Conservation (phyloP, 1,139 yeast species). For the Candida sp. region DNA sequence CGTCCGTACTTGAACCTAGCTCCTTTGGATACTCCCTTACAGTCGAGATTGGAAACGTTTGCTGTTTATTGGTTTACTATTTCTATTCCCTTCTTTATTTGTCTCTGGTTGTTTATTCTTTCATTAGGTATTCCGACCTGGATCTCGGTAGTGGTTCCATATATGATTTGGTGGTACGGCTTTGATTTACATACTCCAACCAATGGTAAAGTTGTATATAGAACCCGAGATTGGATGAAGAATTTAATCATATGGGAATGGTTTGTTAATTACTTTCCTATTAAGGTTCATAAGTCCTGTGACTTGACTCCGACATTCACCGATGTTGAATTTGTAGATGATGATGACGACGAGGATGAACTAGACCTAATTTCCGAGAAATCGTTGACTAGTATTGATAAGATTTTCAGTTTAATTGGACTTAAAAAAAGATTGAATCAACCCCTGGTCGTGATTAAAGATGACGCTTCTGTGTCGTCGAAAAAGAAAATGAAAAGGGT, state of each 20-base stretch:
- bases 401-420: slow-evolving; percentile 34
- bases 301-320: slow-evolving; percentile 77
- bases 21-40: slow-evolving; percentile 53
- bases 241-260: slow-evolving; percentile 64
- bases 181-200: slow-evolving; percentile 62
- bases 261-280: slow-evolving; percentile 80
- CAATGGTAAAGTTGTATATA: slow-evolving; percentile 62
- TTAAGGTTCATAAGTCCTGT: slow-evolving; percentile 64
- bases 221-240: slow-evolving; percentile 59
- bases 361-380: slow-evolving; percentile 41
- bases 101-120: slow-evolving; percentile 50
- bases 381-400: slow-evolving; percentile 35
- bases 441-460: slow-evolving; percentile 3
- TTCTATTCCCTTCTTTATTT: slow-evolving; percentile 58
- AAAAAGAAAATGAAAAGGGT: slow-evolving; percentile 21
- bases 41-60: slow-evolving; percentile 63
- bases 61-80: slow-evolving; percentile 77
- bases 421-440: slow-evolving; percentile 38
- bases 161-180: slow-evolving; percentile 56
- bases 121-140: slow-evolving; percentile 70
- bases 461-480: slow-evolving; percentile 4
- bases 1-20: slow-evolving; percentile 31
- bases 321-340: slow-evolving; percentile 21
- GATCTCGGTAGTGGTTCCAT: slow-evolving; percentile 57
- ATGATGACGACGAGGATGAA: slow-evolving; percentile 31